These are phyloP conservation scores for Coemansia pectinata DNA, from an alignment of 192 early-diverging fungal genomes.

Conservation along the genomic window DNA sequence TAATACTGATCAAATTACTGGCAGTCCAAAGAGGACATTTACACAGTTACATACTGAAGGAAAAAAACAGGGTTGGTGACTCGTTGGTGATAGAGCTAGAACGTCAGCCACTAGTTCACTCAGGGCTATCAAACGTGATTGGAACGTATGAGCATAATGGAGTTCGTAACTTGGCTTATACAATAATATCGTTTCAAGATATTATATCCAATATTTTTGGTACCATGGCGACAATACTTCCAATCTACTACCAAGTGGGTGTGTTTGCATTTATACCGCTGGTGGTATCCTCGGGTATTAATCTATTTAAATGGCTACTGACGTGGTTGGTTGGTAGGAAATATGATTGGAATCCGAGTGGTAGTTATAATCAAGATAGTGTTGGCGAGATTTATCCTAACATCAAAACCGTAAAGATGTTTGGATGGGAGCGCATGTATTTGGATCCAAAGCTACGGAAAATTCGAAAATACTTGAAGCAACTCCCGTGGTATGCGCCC, in stretches of 20 bases:
- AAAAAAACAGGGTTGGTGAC: background rate
- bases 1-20: background rate
- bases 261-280: background rate
- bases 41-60: background rate
- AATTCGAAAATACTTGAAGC: background rate
- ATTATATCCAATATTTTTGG: background rate
- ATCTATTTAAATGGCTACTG: background rate
- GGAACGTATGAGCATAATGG: background rate
- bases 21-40: background rate
- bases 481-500: background rate
- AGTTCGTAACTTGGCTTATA: background rate
- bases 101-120: background rate
- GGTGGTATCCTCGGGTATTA: background rate
- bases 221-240: background rate
- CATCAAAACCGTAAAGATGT: constrained; percentile 3
- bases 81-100: background rate
- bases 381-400: background rate
- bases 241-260: background rate
- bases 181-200: background rate
- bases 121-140: background rate
- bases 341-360: no score
- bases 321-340: no score
- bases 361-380: no score
- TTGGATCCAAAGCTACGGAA: background rate
- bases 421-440: constrained; percentile 6